Base-by-base conservation (phyloP, 179 eudicot species). In the Corrigiola litoralis region DNA sequence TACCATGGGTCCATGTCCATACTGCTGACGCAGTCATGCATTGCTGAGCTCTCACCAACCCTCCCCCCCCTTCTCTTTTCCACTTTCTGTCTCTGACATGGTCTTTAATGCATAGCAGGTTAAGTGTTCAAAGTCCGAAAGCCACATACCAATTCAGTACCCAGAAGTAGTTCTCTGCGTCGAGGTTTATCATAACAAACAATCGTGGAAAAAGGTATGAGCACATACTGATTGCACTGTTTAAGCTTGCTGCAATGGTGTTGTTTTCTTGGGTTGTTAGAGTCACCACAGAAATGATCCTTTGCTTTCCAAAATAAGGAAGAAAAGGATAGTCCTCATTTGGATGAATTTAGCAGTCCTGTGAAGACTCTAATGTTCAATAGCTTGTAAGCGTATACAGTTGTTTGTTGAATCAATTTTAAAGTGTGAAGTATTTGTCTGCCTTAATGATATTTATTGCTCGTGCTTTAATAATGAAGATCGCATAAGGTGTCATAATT, bases 111-210 rank as follows among this genome's bases (percentile, higher is more conserved):
- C 5, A 13, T 63, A 31, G 69, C 82, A 86, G 92, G 78, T 79
- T 38, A 88, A 67, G 76, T 56, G 72, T 40, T 79, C 90, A 61
- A 72, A 62, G 69, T 28, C 67, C 45, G 69, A 55, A 50, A 85
- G 71, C 46, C 56, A 78, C 58, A 73, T 78, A 44, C 82, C 81
- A n/a, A 77, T 90, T 52, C 78, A 59, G 21, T 72, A 81, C 75
- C 87, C 87, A 40, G 97, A 92, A 68, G 72, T 72, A 21, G 63
- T 90, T 67, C 88, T 92, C 41, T 80, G 83, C 29, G 47, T 92
- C 14, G 97, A 92, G 79, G 77, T 92, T 68, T 86, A 85, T 70
- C 88, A 83, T 62, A 72, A 68, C 75, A 81, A 72, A 67, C 54
- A 45, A 57, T 42, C 76, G 10, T 66, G 67, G 76, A 33, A 50